Evolutionary conservation across 257 asterid genomes (phyloP).

Genomic region (Nicotiana benthamiana): DNA sequence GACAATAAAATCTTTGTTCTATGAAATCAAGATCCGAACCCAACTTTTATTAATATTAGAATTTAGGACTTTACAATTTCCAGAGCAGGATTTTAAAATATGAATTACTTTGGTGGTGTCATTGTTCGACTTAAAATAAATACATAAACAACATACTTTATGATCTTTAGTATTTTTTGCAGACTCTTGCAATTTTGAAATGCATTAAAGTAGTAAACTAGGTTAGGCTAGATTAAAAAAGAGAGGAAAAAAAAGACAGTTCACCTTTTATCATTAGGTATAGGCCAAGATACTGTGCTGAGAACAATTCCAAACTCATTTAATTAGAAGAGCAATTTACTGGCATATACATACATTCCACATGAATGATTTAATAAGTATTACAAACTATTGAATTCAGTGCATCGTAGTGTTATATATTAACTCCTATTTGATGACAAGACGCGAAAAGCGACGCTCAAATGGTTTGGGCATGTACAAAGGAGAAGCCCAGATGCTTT

Average conservation of each 20-base stretch:
- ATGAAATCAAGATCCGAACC: not conserved
- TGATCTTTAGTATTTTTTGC: not conserved
- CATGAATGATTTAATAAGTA: not conserved
- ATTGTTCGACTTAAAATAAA: not conserved
- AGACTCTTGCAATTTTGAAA: not conserved
- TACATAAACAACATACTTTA: not conserved
- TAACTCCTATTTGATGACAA: no score
- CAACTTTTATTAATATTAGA: not conserved
- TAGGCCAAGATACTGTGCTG: not conserved
- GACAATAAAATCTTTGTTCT: conserved; percentile 1
- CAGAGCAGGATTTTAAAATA: not conserved
- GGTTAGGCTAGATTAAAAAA: not conserved
- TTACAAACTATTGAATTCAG: not conserved
- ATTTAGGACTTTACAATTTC: not conserved
- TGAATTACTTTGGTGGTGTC: not conserved
- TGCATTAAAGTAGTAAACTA: not conserved
- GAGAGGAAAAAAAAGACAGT: not conserved
- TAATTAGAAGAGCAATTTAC: not conserved
- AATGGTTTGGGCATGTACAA: no score
- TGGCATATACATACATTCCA: not conserved
- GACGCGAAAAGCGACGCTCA: no score
- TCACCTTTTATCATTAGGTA: not conserved
- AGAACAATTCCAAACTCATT: not conserved
- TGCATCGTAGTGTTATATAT: not conserved
- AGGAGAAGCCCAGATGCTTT: no score